Conservation (phyloP, 305 asterid species). For the Fraxinus platypoda region DNA sequence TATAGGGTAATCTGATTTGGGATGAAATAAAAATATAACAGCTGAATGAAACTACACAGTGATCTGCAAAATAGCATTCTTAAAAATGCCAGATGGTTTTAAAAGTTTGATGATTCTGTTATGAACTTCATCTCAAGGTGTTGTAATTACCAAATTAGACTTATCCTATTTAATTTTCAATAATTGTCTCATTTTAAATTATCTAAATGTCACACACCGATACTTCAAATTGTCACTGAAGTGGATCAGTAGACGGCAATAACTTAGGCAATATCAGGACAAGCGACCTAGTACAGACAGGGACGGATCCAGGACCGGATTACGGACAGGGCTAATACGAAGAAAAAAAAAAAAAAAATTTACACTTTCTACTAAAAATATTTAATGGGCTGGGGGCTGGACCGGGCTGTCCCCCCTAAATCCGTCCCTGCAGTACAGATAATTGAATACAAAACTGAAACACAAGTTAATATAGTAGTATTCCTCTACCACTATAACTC, state of each 20-base stretch:
- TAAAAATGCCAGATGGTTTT: neutral
- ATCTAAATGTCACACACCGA: neutral
- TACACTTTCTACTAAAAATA: no score
- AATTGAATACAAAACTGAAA: neutral
- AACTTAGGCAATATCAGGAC: neutral
- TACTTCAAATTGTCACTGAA: neutral
- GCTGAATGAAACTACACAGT: neutral
- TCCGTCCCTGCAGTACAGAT: no score
- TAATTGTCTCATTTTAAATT: neutral
- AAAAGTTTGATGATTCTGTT: neutral
- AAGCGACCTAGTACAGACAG: neutral
- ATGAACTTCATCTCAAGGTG: neutral
- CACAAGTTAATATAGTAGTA: neutral
- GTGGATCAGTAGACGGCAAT: neutral
- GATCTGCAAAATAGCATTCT: neutral
- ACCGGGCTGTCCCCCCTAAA: no score
- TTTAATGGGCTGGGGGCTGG: no score
- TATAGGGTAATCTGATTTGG: neutral
- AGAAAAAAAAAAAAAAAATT: no score
- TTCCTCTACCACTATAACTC: neutral
- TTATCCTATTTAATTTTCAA: neutral
- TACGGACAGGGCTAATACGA: no score
- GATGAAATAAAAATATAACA: slow-evolving; percentile 1
- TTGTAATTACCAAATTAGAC: neutral
- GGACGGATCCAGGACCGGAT: no score